phyloP scores from a whole-genome alignment of 2,329 filamentous ascomycete genomes.

The Pseudopyricularia javanii region DNA sequence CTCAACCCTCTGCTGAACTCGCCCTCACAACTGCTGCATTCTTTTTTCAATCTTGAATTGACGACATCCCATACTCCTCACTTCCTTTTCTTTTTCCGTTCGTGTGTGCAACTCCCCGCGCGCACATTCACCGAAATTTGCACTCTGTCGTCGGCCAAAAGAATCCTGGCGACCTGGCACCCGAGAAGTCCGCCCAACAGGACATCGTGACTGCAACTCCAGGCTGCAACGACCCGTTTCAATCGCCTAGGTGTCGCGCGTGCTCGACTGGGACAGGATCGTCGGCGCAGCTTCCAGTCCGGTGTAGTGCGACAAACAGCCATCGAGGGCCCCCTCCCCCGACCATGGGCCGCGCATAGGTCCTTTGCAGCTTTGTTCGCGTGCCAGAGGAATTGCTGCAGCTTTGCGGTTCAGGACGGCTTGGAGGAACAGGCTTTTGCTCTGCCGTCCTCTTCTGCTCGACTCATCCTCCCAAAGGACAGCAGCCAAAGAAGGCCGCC shows the following conservation, averaged over 20 bases:
- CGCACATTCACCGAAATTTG: neutral
- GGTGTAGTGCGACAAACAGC: conserved; percentile 1
- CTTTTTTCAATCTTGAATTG: neutral
- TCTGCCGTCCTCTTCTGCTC: neutral
- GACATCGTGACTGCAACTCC: neutral
- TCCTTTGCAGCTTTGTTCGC: conserved; percentile 5
- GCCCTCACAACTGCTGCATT: neutral
- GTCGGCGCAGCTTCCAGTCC: neutral
- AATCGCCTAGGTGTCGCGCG: neutral
- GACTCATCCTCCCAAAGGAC: neutral
- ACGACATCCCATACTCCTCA: neutral
- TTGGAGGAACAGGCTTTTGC: neutral
- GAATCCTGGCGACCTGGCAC: neutral
- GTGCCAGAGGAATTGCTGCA: neutral
- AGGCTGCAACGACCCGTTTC: neutral
- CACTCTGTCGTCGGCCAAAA: neutral
- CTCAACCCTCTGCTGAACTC: neutral
- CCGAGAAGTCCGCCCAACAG: neutral
- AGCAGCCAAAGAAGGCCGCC: neutral
- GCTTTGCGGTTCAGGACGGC: neutral
- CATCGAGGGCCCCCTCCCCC: neutral
- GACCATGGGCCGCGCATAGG: conserved; percentile 5
- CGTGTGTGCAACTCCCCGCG: neutral
- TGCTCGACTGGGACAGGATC: neutral
- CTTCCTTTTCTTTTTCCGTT: neutral